Percentiles rank a stretch among this genome's conserved stretches.
Conservation (phyloP, 768 basidiomycete genomes). For the Rhizopogon vesiculosus region DNA sequence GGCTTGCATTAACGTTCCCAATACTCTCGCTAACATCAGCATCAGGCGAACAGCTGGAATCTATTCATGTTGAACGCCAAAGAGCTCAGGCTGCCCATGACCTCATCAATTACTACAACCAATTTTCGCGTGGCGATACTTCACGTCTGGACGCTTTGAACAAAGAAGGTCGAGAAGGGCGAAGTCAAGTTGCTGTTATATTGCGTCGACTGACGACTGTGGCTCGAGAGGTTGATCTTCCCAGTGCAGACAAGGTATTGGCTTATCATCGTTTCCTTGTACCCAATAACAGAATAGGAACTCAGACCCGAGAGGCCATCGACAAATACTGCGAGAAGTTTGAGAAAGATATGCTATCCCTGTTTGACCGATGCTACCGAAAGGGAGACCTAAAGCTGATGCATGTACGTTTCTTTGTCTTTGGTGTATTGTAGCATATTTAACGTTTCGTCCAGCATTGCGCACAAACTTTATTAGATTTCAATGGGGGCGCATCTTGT, state of each 20-base stretch:
- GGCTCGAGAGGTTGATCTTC: slow-evolving; percentile 90
- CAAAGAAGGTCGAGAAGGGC: slow-evolving; percentile 86
- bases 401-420: slow-evolving; percentile 59
- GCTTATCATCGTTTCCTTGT: neutral
- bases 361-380: slow-evolving; percentile 94
- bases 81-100: slow-evolving; percentile 93
- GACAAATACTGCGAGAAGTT: slow-evolving; percentile 98
- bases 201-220: slow-evolving; percentile 81
- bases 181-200: slow-evolving; percentile 84
- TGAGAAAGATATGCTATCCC: slow-evolving; percentile 95
- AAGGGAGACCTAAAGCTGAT: slow-evolving; percentile 99
- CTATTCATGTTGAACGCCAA: slow-evolving; percentile 86
- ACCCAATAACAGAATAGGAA: neutral
- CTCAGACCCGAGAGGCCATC: slow-evolving; percentile 82
- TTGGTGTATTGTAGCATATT: slow-evolving; percentile 6
- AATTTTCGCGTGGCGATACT: slow-evolving; percentile 81
- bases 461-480: slow-evolving; percentile 93
- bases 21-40: slow-evolving; percentile 4
- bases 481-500: slow-evolving; percentile 95
- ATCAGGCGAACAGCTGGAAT: slow-evolving; percentile 91
- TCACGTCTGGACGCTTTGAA: slow-evolving; percentile 67
- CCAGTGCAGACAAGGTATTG: slow-evolving; percentile 71
- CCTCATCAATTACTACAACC: slow-evolving; percentile 90
- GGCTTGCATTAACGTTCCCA: slow-evolving; percentile 13
- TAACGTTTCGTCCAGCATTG: slow-evolving; percentile 66